A percentile compares a stretch with the other conserved stretches of the same genome.
These are phyloP conservation scores for Oidiodendron maius DNA, from an alignment of 495 filamentous ascomycete species.

Conservation along the genomic window DNA sequence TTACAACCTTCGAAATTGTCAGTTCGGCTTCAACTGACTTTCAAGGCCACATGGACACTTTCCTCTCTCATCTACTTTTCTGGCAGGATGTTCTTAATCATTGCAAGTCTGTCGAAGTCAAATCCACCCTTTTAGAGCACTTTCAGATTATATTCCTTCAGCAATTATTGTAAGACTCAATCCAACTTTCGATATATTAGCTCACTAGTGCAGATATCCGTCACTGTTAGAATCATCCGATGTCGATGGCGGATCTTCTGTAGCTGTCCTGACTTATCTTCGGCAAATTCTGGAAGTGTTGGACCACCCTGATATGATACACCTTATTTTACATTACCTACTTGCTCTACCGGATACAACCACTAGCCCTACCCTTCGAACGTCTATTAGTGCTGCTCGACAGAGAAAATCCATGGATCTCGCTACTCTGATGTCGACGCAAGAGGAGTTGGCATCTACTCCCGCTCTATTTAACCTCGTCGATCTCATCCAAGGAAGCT, in stretches of 20 bases:
- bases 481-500: slow-evolving; percentile 80
- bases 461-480: slow-evolving; percentile 89
- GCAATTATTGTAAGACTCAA: slow-evolving; percentile 71
- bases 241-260: slow-evolving; percentile 90
- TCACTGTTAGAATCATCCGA: slow-evolving; percentile 95
- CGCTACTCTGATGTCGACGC: slow-evolving; percentile 66
- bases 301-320: slow-evolving; percentile 86
- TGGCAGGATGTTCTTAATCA: slow-evolving; percentile 98
- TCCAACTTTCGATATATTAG: background rate
- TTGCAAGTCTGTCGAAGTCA: slow-evolving; percentile 85
- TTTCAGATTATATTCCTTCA: slow-evolving; percentile 96
- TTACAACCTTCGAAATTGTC: slow-evolving; percentile 59
- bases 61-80: slow-evolving; percentile 89
- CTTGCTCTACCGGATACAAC: slow-evolving; percentile 63
- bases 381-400: slow-evolving; percentile 54
- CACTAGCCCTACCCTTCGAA: slow-evolving; percentile 10
- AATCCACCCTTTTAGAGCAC: slow-evolving; percentile 87
- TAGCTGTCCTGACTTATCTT: slow-evolving; percentile 91
- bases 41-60: slow-evolving; percentile 78
- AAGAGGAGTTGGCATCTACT: slow-evolving; percentile 54
- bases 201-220: slow-evolving; percentile 62
- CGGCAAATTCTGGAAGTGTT: slow-evolving; percentile 84
- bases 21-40: slow-evolving; percentile 64
- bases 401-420: slow-evolving; percentile 85
- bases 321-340: slow-evolving; percentile 89